A percentile compares a stretch with the other conserved stretches of the same genome.
Evolutionary conservation across 2,329 filamentous ascomycete species (phyloP).

Genomic region (Colletotrichum sojae): DNA sequence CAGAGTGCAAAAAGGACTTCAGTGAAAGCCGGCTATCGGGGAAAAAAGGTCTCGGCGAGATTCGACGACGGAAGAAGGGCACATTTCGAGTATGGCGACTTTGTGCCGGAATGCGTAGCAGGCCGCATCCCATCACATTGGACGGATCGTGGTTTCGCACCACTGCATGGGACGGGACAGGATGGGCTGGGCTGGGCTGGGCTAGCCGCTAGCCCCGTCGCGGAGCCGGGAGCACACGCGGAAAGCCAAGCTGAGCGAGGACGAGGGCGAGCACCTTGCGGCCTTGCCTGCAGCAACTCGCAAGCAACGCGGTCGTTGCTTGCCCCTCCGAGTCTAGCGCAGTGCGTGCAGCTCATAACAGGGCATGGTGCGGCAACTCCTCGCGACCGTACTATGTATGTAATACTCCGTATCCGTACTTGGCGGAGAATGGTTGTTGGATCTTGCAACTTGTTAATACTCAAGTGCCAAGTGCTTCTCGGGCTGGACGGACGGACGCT

Average conservation of each 20-base stretch:
- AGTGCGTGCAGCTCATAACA: conserved; percentile 5
- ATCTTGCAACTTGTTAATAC: neutral
- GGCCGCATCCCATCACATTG: conserved; percentile 8
- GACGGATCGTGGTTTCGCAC: conserved; percentile 28
- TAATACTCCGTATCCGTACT: too few relatives aligned
- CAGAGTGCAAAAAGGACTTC: too few relatives aligned
- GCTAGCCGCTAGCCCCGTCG: conserved; percentile 8
- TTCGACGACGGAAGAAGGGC: conserved; percentile 28
- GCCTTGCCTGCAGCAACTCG: too few relatives aligned
- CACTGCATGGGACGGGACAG: conserved; percentile 29
- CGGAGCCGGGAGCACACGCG: conserved; percentile 25
- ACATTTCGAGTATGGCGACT: conserved; percentile 33
- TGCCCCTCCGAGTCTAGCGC: conserved; percentile 18
- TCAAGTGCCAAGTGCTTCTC: conserved; percentile 13
- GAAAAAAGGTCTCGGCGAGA: conserved; percentile 18
- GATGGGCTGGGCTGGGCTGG: too few relatives aligned
- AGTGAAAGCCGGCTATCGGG: neutral
- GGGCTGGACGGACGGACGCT: conserved; percentile 31
- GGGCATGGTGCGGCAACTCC: neutral
- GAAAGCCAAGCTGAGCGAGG: conserved; percentile 18
- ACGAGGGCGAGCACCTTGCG: neutral
- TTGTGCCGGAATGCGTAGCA: neutral
- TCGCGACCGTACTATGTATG: too few relatives aligned
- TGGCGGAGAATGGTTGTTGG: neutral
- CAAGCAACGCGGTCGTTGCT: conserved; percentile 7